Evolutionary conservation across 2,329 filamentous ascomycete species (phyloP), one percentile per base, ranked within the genome.

Genomic region (Botrytis porri): DNA sequence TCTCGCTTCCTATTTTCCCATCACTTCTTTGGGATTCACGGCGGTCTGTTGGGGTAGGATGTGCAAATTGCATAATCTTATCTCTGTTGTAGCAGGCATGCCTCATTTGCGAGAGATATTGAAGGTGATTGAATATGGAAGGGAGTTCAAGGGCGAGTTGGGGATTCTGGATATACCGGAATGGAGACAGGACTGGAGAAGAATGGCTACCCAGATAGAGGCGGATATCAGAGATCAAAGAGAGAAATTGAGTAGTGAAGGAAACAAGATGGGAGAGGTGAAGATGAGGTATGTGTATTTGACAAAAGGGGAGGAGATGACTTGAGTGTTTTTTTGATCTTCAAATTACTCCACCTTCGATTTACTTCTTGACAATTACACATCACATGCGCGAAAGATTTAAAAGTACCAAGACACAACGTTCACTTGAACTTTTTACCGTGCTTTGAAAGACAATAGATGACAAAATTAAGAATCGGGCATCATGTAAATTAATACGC

Each of bases 211-310:
- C 22, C 29, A 32, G 22, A 12, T 6, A 22, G 32, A 59, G 51
- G 37, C 12, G 18, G n/a, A 66, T 20, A 25, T 66, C 20, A 41
- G 37, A 37, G 39, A 59, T 10, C n/a, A 64, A 25, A 66, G 39
- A 51, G 22, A 63, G 9, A 41, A 60, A 3, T 22, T 37, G 39
- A n/a, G n/a, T 25, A 37, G 1, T 9, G 29, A 14, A 12, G 43
- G 39, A n/a, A 43, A 3, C 4, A 4, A 18, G 3, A 60, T 41
- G 37, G 22, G n/a, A 10, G 61, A 60, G 12, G 48, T 32, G n/a
- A 39, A 54, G 45, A 45, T 67, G 37, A 67, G n/a, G 20, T 60
- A 18, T 72, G 48, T 60, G 22, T 20, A 48, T 20, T 66, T 72
- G 37, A 48, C 39, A 18, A 60, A 67, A 39, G 70, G 61, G 39